Evolutionary conservation across 1,139 yeast species (phyloP).

Genomic region (Geotrichum armillariae): DNA sequence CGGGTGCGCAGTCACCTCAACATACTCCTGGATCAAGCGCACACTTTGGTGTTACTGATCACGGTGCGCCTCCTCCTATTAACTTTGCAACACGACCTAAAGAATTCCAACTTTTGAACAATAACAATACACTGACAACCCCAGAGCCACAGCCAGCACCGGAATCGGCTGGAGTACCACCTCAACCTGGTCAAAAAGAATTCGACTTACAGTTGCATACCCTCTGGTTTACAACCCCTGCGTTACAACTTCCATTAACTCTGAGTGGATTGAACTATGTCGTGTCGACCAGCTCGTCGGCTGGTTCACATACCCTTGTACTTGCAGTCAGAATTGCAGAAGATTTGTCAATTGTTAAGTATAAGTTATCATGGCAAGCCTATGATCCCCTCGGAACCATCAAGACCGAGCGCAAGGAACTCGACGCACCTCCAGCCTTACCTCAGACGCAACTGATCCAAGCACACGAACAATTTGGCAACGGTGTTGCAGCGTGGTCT

Average conservation of each 20-base stretch:
- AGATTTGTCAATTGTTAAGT: constrained; percentile 53
- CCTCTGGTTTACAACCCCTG: constrained; percentile 32
- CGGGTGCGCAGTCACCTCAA: too few species aligned
- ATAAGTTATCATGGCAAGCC: constrained; percentile 49
- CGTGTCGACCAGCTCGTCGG: constrained; percentile 23
- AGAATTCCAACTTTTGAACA: constrained; percentile 24
- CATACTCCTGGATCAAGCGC: too few species aligned
- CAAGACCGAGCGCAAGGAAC: constrained; percentile 42
- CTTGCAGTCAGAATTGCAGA: constrained; percentile 43
- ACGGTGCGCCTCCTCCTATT: constrained; percentile 29
- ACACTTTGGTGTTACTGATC: constrained; percentile 17
- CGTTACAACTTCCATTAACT: constrained; percentile 30
- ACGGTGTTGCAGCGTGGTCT: constrained; percentile 61
- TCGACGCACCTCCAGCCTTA: constrained; percentile 55
- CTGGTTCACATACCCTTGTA: constrained; percentile 26
- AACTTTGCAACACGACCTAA: constrained; percentile 35
- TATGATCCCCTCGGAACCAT: constrained; percentile 35
- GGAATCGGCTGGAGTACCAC: constrained; percentile 17
- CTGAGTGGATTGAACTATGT: constrained; percentile 30
- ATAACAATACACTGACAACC: constrained; percentile 13
- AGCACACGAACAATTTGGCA: constrained; percentile 39
- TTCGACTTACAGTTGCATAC: constrained; percentile 32
- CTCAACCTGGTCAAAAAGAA: constrained; percentile 23
- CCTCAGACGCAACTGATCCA: constrained; percentile 42
- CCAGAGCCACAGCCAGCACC: constrained; percentile 21